Evolutionary conservation across 1,139 yeast species (phyloP).

Genomic region (Trichomonascaceae sp.): DNA sequence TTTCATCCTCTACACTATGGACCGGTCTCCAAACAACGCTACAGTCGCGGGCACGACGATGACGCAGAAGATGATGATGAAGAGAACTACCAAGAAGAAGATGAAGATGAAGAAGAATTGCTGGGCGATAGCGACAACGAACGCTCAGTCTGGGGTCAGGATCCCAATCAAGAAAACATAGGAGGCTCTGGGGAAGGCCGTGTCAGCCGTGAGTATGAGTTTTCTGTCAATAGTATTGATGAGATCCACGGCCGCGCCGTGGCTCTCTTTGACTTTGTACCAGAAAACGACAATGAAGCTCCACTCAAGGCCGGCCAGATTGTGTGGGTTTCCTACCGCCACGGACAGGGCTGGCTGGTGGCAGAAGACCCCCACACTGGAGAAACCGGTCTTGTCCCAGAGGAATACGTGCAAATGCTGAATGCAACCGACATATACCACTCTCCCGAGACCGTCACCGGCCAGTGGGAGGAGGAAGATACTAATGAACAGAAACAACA

Average conservation of each 20-base stretch:
- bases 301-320: conserved; percentile 67
- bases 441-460: conserved; percentile 15
- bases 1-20: conserved; percentile 60
- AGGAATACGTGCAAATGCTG: conserved; percentile 66
- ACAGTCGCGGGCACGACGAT: conserved; percentile 11
- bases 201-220: conserved; percentile 20
- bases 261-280: conserved; percentile 78
- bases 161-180: conserved; percentile 15
- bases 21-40: conserved; percentile 12
- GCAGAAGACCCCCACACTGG: conserved; percentile 74
- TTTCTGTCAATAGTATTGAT: conserved; percentile 24
- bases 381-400: conserved; percentile 89
- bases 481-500: no score
- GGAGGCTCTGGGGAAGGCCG: conserved; percentile 19
- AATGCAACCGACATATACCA: conserved; percentile 8
- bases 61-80: conserved; percentile 15
- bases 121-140: conserved; percentile 10
- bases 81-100: conserved; percentile 13
- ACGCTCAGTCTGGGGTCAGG: conserved; percentile 7
- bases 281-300: conserved; percentile 91
- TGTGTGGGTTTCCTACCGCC: conserved; percentile 77
- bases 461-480: conserved; percentile 20
- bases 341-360: conserved; percentile 98
- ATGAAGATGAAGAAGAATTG: conserved; percentile 8
- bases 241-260: conserved; percentile 52